Percentiles rank a stretch among this genome's conserved stretches.
phyloP scores from a whole-genome alignment of 768 basidiomycete genomes.

The Lepiota venenata region DNA sequence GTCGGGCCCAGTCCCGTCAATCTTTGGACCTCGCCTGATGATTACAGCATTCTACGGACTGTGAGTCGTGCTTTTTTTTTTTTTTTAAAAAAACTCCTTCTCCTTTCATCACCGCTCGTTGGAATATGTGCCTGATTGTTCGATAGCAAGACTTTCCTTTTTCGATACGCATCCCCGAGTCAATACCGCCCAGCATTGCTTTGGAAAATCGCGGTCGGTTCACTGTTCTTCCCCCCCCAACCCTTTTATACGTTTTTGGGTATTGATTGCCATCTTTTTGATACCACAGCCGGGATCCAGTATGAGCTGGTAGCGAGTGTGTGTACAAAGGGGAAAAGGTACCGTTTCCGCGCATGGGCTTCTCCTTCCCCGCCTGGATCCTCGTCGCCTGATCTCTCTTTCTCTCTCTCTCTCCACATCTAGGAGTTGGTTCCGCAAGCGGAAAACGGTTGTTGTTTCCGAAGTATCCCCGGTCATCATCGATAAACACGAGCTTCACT shows the following conservation, averaged over 20 bases:
- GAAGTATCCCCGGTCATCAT: slow-evolving; percentile 72
- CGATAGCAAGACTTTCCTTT: slow-evolving; percentile 85
- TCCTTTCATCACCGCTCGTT: slow-evolving; percentile 7
- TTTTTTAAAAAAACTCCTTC: no score
- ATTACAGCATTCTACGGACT: slow-evolving; percentile 65
- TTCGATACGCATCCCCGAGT: slow-evolving; percentile 88
- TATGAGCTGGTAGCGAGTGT: slow-evolving; percentile 90
- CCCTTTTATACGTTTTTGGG: background rate
- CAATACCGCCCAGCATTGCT: slow-evolving; percentile 82
- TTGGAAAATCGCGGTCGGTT: slow-evolving; percentile 69
- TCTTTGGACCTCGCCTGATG: slow-evolving; percentile 79
- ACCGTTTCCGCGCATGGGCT: slow-evolving; percentile 22
- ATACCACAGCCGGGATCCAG: slow-evolving; percentile 66
- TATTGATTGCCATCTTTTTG: background rate
- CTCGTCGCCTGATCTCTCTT: slow-evolving; percentile 4
- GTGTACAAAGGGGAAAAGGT: slow-evolving; percentile 86
- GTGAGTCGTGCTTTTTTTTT: slow-evolving; percentile 50
- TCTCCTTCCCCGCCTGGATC: background rate
- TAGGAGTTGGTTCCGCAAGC: slow-evolving; percentile 81
- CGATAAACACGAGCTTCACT: slow-evolving; percentile 92
- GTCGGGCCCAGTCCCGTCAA: slow-evolving; percentile 81
- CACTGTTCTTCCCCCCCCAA: background rate
- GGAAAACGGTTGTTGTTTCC: slow-evolving; percentile 67
- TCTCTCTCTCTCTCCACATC: no score
- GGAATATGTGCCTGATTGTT: slow-evolving; percentile 6